These are phyloP conservation scores for Solanum stenotomum DNA, from an alignment of 257 asterid genomes.

Conservation along the genomic window DNA sequence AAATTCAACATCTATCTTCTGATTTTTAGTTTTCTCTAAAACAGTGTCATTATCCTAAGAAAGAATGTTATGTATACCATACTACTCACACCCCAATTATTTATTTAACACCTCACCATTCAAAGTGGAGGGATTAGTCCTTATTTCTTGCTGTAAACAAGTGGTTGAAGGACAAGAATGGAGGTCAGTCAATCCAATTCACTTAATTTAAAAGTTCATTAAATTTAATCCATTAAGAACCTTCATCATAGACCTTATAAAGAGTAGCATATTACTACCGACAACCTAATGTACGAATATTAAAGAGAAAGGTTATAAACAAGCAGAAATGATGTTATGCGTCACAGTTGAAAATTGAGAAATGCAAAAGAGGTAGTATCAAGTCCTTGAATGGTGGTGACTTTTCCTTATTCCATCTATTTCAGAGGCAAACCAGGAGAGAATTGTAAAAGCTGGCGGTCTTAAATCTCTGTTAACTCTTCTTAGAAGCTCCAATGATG, in stretches of 20 bases:
- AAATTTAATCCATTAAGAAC: neutral
- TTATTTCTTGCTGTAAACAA: neutral
- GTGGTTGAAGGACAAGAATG: neutral
- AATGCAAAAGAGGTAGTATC: neutral
- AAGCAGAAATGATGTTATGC: neutral
- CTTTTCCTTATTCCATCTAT: neutral
- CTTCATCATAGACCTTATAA: neutral
- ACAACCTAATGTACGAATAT: neutral
- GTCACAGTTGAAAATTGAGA: neutral
- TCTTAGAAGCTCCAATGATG: constrained; percentile 57
- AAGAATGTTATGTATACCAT: neutral
- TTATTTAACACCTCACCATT: neutral
- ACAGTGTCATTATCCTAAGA: neutral
- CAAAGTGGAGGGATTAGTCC: neutral
- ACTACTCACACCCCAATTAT: neutral
- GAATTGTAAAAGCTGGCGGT: constrained; percentile 82
- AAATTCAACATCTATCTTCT: neutral
- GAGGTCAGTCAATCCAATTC: neutral
- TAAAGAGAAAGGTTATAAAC: neutral
- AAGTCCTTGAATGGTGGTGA: neutral
- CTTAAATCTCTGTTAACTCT: constrained; percentile 65
- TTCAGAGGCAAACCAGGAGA: constrained; percentile 80
- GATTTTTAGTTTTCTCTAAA: neutral
- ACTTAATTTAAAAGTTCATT: neutral
- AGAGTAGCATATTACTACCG: neutral